Evolutionary conservation across 2,329 filamentous ascomycete genomes (phyloP).

Genomic region (Curvularia spicifera): DNA sequence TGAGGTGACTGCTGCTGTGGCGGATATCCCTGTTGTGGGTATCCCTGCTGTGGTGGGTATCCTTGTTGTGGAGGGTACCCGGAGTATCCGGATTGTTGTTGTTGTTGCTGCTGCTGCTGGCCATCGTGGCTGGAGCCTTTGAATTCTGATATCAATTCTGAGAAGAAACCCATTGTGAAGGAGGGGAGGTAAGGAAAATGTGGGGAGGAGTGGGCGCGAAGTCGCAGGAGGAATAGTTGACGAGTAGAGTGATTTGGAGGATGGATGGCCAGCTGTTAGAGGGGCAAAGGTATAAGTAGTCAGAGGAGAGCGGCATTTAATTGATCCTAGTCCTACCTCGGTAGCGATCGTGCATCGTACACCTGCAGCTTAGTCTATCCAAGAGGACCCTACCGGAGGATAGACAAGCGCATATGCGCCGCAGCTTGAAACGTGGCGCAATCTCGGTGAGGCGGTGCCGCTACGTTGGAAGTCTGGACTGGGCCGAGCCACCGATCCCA

Average conservation of each 20-base stretch:
- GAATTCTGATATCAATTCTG: conserved; percentile 27
- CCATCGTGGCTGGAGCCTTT: conserved; percentile 14
- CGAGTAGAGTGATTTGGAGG: background rate
- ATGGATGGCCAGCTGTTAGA: background rate
- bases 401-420: conserved; percentile 13
- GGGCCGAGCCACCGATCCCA: background rate
- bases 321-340: conserved; percentile 4
- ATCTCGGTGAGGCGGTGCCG: conserved; percentile 14
- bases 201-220: background rate
- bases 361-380: conserved; percentile 10
- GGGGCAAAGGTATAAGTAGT: background rate
- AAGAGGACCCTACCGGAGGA: conserved; percentile 9
- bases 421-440: conserved; percentile 16
- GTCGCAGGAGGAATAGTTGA: background rate
- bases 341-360: conserved; percentile 2
- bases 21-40: conserved; percentile 10
- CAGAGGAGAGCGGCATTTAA: conserved; percentile 21
- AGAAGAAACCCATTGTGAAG: conserved; percentile 30
- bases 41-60: conserved; percentile 15
- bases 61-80: background rate
- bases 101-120: conserved; percentile 1
- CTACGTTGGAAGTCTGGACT: background rate
- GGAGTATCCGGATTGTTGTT: conserved; percentile 11
- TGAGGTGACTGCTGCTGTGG: conserved; percentile 22
- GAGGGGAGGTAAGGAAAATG: background rate